Base-by-base conservation (phyloP, 176 grass and related monocot species). In the Alloteropsis semialata region DNA sequence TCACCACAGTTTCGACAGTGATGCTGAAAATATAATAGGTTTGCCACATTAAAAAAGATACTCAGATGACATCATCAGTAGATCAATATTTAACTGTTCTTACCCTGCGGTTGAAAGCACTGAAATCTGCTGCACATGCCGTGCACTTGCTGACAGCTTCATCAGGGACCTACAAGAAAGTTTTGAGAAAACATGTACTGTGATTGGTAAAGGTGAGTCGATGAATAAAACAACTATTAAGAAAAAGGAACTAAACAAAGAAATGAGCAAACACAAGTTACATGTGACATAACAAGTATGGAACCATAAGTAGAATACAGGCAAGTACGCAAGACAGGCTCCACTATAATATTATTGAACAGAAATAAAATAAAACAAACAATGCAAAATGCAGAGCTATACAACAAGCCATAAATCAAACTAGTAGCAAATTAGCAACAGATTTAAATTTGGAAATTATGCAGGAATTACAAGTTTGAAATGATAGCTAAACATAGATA, bases 1-100 rank as follows among this genome's bases (percentile, higher is more conserved):
- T 98, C 96, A 36, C 96, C 96, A 82, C 96, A 98, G 61, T 95
- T 98, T 84, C 93, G 88, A 69, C 96, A 98, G 74, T 98, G 96
- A 76, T 98, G 93, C 96, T 98, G 96, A 82, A 91, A 91, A 79
- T 50, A 73, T 71, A 85, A 85, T 24, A 87, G 15, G 69, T 68
- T 19, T 16, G 5, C 29, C 18, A 46, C 25, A 44, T 76, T 69
- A 77, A 88, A 77, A 88, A 29, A 37, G 10, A 83, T 81, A 4
- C 17, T 8, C 28, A 50, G 24, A 25, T 21, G 32, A 60, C 53
- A 82, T 21, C 59, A 85, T 73, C 39, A 78, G 54, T 44, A 78
- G 41, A 56, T 66, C 44, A 87, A 88, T 48, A 67, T 48, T 16
- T 57, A 93, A 25, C 1, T 36, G 8, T 60, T 75, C 57, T 75